Base-by-base conservation (phyloP, 2,329 filamentous ascomycete genomes). In the Podosphaera leucotricha region DNA sequence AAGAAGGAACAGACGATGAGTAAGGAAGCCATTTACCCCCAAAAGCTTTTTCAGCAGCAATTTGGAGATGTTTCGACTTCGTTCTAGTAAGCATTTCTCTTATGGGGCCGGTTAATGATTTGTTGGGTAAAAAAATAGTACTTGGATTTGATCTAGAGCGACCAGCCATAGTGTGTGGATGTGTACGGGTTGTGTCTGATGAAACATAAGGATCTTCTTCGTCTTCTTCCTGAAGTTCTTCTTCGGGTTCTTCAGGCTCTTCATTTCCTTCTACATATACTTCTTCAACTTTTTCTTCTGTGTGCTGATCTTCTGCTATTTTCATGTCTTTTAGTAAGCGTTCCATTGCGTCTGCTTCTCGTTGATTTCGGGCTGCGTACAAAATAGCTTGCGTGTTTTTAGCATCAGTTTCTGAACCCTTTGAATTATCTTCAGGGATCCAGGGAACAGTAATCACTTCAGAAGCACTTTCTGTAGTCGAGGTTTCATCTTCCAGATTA, bases 11-110 rank as follows among this genome's bases (percentile, higher is more conserved):
- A 1, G 76, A 70, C 0, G 80, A 75, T 1, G 84, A 92, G 55
- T 79, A 68, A 2, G 86, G 86, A 15, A 95, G 64, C 0, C 76
- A 73, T 2, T 62, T 61, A 0, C 87, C 87, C 38, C 86, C 87
- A 57, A 93, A 87, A 0, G 73, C 67, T 38, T 67, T 70, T 51
- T 82, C 73, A 0, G 86, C 81, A 1, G 79, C 70, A 46, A 78
- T 70, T 28, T 68, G 67, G 26, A 95, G 65, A 56, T 98, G 90
- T 46, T 75, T 79, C 38, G 76, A 72, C 46, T 83, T 72, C 44
- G 75, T 72, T 45, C 77, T 66, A 13, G 67, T 66, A 2, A 95
- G 66, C 2, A 93, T 66, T 3, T 70, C 61, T 1, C 72, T 67
- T 16, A 92, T 75, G 0, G 85, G 85, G 2, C 70, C 63, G 7